Evolutionary conservation across 305 asterid genomes (phyloP).

Genomic region (Lippia alba): DNA sequence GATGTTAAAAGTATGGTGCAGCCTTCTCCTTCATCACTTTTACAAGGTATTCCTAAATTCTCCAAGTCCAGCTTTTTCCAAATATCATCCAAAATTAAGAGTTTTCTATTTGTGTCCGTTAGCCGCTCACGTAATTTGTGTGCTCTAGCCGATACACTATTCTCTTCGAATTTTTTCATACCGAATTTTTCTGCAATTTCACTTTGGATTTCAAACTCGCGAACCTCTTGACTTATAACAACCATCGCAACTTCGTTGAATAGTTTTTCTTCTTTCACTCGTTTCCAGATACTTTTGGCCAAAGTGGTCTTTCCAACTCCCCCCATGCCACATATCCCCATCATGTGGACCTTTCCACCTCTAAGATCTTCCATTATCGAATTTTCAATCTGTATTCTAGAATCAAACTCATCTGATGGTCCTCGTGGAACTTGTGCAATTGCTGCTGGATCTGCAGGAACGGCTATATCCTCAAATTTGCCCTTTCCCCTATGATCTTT

Average conservation of each 20-base stretch:
- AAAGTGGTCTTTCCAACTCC: no score
- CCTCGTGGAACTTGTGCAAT: neutral
- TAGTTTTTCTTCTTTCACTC: no score
- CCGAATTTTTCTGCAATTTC: no score
- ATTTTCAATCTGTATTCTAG: conserved; percentile 21
- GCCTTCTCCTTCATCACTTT: neutral
- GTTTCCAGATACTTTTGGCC: no score
- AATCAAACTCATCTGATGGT: conserved; percentile 11
- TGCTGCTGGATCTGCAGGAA: conserved; percentile 9
- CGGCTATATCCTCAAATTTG: neutral
- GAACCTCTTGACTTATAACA: conserved; percentile 18
- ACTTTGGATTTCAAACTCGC: conserved; percentile 28
- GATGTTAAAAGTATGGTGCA: neutral
- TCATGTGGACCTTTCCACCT: conserved; percentile 4
- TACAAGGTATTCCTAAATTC: conserved; percentile 5
- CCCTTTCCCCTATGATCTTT: neutral
- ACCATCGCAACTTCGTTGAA: conserved; percentile 35
- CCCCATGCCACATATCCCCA: conserved; percentile 36
- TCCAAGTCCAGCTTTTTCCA: conserved; percentile 31
- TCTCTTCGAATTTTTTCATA: conserved; percentile 15
- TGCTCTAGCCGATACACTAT: neutral
- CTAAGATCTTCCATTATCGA: conserved; percentile 21
- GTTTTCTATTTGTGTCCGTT: neutral
- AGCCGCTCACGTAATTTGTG: conserved; percentile 5
- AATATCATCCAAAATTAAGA: conserved; percentile 37